Base-by-base conservation (phyloP, 1,139 yeast species). In the Debaryomyces coudertii region DNA sequence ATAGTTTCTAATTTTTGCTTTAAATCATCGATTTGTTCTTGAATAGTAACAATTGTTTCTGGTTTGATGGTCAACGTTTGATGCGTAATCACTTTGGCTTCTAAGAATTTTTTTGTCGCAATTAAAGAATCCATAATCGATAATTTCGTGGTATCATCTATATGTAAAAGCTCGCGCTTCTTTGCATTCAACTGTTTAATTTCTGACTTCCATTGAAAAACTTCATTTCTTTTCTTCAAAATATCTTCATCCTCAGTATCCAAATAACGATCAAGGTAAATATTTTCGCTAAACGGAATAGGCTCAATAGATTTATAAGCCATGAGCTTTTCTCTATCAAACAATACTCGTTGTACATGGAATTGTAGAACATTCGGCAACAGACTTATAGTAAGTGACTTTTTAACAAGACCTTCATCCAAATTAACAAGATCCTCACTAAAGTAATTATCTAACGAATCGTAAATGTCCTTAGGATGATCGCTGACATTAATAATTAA, bases 271-370 rank as follows among this genome's bases (percentile, higher is more conserved):
- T 93, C 99, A 76, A 93, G 79, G 61, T 87, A 92, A 11, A 93
- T 70, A 12, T 74, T 80, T 43, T 89, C 90, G 31, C 83, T 80
- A 57, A 90, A 90, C 3, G 92, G 92, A 45, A 93, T 76, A 5
- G 92, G 95, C 47, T 87, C 90, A 39, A 82, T 77, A 1, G 92
- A 85, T 61, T 93, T 93, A 58, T 89, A 89, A 0, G 96, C 90
- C 65, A 84, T 77, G 44, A 84, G 76, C 29, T 79, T 68, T 47
- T 77, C 86, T 40, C 92, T 76, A 61, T 93, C 97, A 65, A 87
- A 93, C 62, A 90, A 87, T 1, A 92, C 98, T 58, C 99, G 77
- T 65, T 92, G 98, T 3, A 93, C 89, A 61, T 93, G 99, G 43
- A 93, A 81, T 62, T 93, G 99, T 43, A 93, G 67, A 42, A 93